A percentile compares a stretch with the other conserved stretches of the same genome.
phyloP scores from a whole-genome alignment of 208 protist genomes.

The Phytomonas francai region DNA sequence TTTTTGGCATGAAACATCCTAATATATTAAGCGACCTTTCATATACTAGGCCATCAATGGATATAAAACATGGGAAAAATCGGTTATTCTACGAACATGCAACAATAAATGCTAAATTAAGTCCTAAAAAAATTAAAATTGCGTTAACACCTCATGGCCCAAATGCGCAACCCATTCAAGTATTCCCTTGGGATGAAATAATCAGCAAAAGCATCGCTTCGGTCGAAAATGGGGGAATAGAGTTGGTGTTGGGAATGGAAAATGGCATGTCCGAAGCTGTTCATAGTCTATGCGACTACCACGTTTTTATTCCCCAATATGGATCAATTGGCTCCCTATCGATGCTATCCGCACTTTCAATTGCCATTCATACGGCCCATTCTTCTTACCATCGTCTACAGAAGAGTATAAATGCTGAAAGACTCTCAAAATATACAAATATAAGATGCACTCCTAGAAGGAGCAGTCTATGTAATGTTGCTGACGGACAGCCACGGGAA shows the following conservation, averaged over 20 bases:
- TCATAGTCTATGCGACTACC: conserved; percentile 33
- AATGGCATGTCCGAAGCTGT: conserved; percentile 56
- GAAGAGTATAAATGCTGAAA: not conserved
- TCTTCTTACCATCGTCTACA: conserved; percentile 2
- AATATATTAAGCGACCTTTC: conserved; percentile 49
- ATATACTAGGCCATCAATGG: conserved; percentile 61
- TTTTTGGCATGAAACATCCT: conserved; percentile 57
- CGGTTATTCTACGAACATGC: conserved; percentile 68
- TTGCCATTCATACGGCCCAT: conserved; percentile 39
- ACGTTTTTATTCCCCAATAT: conserved; percentile 77
- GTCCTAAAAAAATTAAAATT: conserved; percentile 20
- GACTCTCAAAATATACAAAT: not conserved
- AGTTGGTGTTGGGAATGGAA: conserved; percentile 80
- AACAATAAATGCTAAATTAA: conserved; percentile 18
- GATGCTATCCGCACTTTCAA: conserved; percentile 74
- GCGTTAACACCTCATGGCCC: conserved; percentile 62
- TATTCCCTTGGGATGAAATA: conserved; percentile 25
- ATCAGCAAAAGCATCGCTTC: not conserved
- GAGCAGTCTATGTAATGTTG: not conserved
- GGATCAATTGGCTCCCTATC: conserved; percentile 77
- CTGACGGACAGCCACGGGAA: not conserved
- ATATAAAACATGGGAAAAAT: conserved; percentile 54
- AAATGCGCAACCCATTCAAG: conserved; percentile 33
- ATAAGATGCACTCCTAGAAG: not conserved
- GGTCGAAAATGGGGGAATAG: conserved; percentile 14